Evolutionary conservation across 1,284 basidiomycete species (phyloP).

Genomic region (Bondarzewia mesenterica): DNA sequence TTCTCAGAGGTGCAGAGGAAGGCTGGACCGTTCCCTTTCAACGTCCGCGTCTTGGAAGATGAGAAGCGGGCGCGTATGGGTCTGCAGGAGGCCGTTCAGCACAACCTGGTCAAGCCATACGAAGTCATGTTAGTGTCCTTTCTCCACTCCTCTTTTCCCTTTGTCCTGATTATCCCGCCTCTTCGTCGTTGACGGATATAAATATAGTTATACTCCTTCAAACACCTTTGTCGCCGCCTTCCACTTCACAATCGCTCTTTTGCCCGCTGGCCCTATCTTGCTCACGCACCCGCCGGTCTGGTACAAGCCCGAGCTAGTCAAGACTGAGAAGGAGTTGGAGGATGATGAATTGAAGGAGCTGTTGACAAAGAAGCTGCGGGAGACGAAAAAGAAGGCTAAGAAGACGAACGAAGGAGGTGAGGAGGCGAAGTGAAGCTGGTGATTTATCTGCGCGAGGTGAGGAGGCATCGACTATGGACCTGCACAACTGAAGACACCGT

Average conservation of each 20-base stretch:
- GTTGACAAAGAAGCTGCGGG: slow-evolving; percentile 74
- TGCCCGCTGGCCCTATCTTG: slow-evolving; percentile 77
- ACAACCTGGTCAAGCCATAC: slow-evolving; percentile 85
- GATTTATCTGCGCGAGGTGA: slow-evolving; percentile 1
- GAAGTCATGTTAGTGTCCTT: slow-evolving; percentile 67
- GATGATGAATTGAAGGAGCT: slow-evolving; percentile 80
- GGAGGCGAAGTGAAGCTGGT: slow-evolving; percentile 13
- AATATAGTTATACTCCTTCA: slow-evolving; percentile 64
- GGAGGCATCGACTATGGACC: neutral
- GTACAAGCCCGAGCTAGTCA: slow-evolving; percentile 89
- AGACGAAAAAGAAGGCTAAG: slow-evolving; percentile 90
- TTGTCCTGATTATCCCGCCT: neutral
- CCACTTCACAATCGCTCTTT: slow-evolving; percentile 92
- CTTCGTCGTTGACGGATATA: neutral
- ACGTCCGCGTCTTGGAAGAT: slow-evolving; percentile 88
- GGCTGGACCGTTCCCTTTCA: slow-evolving; percentile 97
- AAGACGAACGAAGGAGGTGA: slow-evolving; percentile 48
- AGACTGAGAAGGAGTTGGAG: slow-evolving; percentile 83
- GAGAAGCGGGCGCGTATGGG: slow-evolving; percentile 94
- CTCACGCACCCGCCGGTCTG: slow-evolving; percentile 84
- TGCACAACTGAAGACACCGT: slow-evolving; percentile 3
- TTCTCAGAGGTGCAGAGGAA: slow-evolving; percentile 98
- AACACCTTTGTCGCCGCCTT: slow-evolving; percentile 84
- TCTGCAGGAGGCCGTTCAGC: slow-evolving; percentile 92
- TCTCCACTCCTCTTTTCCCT: neutral